These are phyloP conservation scores for Ministeria vibrans DNA, from an alignment of 78 protist genomes.

Conservation along the genomic window DNA sequence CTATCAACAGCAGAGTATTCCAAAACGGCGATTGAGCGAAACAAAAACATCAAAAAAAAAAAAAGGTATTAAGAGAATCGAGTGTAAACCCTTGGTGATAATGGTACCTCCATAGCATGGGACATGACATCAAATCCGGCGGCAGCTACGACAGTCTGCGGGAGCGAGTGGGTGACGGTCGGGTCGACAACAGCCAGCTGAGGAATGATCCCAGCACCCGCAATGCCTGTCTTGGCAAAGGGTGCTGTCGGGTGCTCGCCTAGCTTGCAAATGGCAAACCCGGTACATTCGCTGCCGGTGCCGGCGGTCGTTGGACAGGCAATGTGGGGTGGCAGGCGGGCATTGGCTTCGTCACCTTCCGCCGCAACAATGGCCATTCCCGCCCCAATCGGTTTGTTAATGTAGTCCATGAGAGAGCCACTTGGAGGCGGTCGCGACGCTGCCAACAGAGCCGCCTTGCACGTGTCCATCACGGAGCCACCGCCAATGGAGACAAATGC, in stretches of 20 bases:
- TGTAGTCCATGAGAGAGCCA: too few relatives aligned
- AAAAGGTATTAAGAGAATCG: too few relatives aligned
- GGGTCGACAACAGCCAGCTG: conserved; percentile 16
- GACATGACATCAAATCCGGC: conserved; percentile 32
- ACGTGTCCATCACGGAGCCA: background rate
- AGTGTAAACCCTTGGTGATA: too few relatives aligned
- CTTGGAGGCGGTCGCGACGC: too few relatives aligned
- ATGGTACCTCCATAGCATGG: conserved; percentile 25
- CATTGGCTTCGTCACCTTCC: too few relatives aligned
- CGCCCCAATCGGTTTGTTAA: too few relatives aligned
- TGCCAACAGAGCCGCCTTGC: background rate
- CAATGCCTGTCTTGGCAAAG: conserved; percentile 35
- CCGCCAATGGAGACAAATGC: background rate
- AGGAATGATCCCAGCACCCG: background rate
- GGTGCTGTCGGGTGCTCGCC: background rate
- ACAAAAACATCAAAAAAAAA: too few relatives aligned
- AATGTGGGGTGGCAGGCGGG: too few relatives aligned
- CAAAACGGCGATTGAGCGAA: too few relatives aligned
- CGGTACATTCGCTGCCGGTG: conserved; percentile 35
- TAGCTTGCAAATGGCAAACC: conserved; percentile 18
- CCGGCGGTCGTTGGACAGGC: conserved; percentile 34
- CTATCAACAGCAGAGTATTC: too few relatives aligned
- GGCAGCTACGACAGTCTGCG: conserved; percentile 6
- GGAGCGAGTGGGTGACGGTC: background rate
- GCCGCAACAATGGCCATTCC: too few relatives aligned